Percentiles rank a stretch among this genome's conserved stretches.
These are phyloP conservation scores for Solanum chiquidenum DNA, from an alignment of 257 asterid genomes.

Conservation along the genomic window DNA sequence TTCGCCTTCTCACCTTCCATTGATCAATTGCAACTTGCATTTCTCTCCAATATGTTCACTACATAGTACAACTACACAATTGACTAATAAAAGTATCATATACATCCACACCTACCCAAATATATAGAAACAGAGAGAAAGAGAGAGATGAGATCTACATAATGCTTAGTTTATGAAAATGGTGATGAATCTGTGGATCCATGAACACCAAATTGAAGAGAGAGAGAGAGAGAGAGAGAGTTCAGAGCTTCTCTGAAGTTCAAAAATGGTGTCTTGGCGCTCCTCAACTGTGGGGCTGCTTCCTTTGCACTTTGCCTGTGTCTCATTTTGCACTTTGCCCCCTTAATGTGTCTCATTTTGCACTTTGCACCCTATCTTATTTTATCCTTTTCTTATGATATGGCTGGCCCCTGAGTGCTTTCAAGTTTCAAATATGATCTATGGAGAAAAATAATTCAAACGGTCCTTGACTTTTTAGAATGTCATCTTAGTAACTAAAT, in stretches of 20 bases:
- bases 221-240: background rate
- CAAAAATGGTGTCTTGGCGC: background rate
- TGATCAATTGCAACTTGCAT: slow-evolving; percentile 16
- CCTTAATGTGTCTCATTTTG: background rate
- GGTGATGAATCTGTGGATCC: background rate
- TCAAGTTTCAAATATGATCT: background rate
- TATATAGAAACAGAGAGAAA: background rate
- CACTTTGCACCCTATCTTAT: background rate
- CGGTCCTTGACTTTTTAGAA: background rate
- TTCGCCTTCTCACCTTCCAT: slow-evolving; percentile 87
- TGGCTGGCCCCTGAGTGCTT: background rate
- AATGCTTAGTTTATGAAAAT: background rate
- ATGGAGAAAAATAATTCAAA: background rate
- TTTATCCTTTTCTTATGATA: background rate
- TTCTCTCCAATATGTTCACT: slow-evolving; percentile 3
- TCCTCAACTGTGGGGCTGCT: background rate
- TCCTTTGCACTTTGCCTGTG: background rate
- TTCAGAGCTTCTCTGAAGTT: background rate
- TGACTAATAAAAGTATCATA: background rate
- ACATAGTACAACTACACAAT: background rate
- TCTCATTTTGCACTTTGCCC: background rate
- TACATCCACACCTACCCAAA: background rate
- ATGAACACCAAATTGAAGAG: background rate
- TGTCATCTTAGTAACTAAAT: too few species aligned
- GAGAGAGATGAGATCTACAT: background rate